Percentiles rank a stretch among this genome's conserved stretches.
Evolutionary conservation across 768 basidiomycete species (phyloP).

Genomic region (Candolleomyces efflorescens): DNA sequence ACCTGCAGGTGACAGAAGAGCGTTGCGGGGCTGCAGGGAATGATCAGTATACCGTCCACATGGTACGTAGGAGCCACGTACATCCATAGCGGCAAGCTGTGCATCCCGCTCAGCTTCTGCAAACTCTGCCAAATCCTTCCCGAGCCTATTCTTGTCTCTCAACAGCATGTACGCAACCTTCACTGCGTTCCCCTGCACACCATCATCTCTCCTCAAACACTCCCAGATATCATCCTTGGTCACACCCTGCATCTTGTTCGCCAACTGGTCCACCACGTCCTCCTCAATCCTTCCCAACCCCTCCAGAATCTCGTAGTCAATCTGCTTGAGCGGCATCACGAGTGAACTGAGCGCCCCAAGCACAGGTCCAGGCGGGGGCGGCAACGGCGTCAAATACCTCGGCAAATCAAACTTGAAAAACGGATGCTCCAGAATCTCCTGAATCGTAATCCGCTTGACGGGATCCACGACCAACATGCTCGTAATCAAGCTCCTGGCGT

Average conservation of each 20-base stretch:
- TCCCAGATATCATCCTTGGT: constrained; percentile 83
- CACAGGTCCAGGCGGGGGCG: constrained; percentile 72
- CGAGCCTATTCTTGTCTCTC: constrained; percentile 79
- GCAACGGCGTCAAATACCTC: constrained; percentile 81
- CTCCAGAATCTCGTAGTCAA: constrained; percentile 85
- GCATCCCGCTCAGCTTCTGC: constrained; percentile 87
- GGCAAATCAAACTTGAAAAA: constrained; percentile 88
- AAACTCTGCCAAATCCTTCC: constrained; percentile 73
- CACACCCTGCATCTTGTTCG: constrained; percentile 65
- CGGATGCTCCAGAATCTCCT: constrained; percentile 86
- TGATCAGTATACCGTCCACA: not conserved
- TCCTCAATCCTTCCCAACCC: constrained; percentile 92
- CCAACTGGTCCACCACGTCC: constrained; percentile 82
- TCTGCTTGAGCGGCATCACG: constrained; percentile 59
- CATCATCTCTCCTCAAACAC: constrained; percentile 77
- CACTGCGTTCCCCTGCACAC: constrained; percentile 84
- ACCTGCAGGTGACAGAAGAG: constrained; percentile 54
- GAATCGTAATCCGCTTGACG: constrained; percentile 89
- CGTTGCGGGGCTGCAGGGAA: constrained; percentile 57
- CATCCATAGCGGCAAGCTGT: constrained; percentile 75
- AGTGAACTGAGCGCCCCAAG: constrained; percentile 70
- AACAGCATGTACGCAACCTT: constrained; percentile 96
- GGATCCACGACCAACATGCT: constrained; percentile 94
- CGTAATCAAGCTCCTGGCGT: constrained; percentile 75
- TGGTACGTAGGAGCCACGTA: constrained; percentile 30